These are phyloP conservation scores for Kwoniella europaea DNA, from an alignment of 768 basidiomycete genomes.

Conservation along the genomic window DNA sequence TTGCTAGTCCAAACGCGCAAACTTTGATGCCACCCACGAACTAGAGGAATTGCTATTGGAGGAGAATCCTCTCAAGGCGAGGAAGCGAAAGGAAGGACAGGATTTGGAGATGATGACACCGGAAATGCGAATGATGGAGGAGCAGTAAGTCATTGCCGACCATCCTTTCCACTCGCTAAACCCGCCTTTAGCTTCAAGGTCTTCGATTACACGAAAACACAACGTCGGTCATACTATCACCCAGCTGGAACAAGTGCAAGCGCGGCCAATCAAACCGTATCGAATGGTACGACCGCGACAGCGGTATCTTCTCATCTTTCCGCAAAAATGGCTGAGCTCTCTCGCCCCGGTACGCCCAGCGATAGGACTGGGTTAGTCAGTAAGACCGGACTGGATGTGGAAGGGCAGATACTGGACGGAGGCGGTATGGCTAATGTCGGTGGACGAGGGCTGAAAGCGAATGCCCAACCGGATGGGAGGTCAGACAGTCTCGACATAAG, in stretches of 20 bases:
- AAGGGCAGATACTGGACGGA: conserved; percentile 57
- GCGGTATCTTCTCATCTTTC: conserved; percentile 32
- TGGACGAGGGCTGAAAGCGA: conserved; percentile 39
- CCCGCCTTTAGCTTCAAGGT: conserved; percentile 71
- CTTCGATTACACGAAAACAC: conserved; percentile 92
- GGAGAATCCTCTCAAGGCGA: conserved; percentile 95
- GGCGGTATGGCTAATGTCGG: conserved; percentile 55
- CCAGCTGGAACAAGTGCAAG: conserved; percentile 59
- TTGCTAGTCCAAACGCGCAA: conserved; percentile 90
- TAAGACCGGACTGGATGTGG: conserved; percentile 55
- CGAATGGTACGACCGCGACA: conserved; percentile 35
- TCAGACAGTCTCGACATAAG: conserved; percentile 16
- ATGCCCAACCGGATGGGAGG: conserved; percentile 13
- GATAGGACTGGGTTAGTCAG: conserved; percentile 51
- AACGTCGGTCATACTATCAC: conserved; percentile 87
- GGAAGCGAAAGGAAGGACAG: conserved; percentile 85
- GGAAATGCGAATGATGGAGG: conserved; percentile 98
- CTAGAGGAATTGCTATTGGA: conserved; percentile 93
- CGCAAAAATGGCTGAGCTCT: conserved; percentile 8
- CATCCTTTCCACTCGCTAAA: conserved; percentile 12
- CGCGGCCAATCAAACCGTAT: conserved; percentile 35
- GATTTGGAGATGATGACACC: conserved; percentile 81
- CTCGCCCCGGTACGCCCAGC: conserved; percentile 49
- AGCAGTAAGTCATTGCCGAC: conserved; percentile 68
- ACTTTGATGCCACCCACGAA: conserved; percentile 98